Evolutionary conservation across 306 rosid genomes (phyloP).

Genomic region (Cicer yamashitae): DNA sequence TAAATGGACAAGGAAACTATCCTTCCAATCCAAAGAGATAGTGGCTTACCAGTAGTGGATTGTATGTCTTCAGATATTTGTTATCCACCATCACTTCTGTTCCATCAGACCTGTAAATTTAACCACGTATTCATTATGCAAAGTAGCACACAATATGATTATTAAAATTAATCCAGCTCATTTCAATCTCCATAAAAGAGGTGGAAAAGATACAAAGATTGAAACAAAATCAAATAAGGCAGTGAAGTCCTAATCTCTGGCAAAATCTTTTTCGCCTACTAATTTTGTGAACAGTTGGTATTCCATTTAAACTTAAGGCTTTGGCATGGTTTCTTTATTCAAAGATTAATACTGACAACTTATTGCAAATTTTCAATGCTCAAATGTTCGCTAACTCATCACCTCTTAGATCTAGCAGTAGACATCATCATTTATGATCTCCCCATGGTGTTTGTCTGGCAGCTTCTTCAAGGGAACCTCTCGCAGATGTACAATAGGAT

Average conservation of each 20-base stretch:
- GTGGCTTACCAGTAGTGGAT: constrained; percentile 80
- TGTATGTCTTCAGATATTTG: constrained; percentile 77
- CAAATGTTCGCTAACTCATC: background rate
- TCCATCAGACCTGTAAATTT: constrained; percentile 77
- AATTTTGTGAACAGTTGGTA: background rate
- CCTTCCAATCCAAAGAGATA: constrained; percentile 24
- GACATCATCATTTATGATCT: background rate
- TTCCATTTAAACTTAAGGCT: background rate
- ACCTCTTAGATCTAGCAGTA: background rate
- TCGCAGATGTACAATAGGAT: background rate
- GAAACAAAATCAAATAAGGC: background rate
- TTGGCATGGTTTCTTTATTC: background rate
- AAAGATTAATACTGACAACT: background rate
- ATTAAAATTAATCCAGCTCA: background rate
- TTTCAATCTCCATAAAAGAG: constrained; percentile 4
- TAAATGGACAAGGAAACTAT: constrained; percentile 17
- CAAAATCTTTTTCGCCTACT: background rate
- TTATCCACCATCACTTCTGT: constrained; percentile 85
- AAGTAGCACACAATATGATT: constrained; percentile 32
- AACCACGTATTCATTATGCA: constrained; percentile 28
- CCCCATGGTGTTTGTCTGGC: background rate
- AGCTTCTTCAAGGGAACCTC: constrained; percentile 10
- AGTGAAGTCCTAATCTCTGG: background rate
- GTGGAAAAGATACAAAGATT: background rate
- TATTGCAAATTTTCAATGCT: background rate